These are phyloP conservation scores for Pulicaria dysenterica DNA, from an alignment of 129 eudicot genomes.

Conservation along the genomic window DNA sequence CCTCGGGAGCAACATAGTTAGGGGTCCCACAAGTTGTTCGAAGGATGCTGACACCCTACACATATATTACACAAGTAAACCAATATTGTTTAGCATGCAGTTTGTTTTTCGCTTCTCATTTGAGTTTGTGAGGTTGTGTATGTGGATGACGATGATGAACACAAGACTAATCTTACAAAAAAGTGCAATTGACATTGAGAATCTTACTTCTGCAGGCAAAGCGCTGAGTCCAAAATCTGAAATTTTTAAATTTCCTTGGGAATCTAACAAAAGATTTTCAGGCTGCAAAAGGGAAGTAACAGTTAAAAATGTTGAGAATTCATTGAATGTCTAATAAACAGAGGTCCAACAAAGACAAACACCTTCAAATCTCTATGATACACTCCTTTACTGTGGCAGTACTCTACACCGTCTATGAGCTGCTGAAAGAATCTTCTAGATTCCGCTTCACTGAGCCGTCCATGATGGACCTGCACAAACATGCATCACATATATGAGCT, in stretches of 20 bases:
- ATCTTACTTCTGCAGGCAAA: constrained; percentile 82
- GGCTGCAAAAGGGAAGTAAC: constrained; percentile 61
- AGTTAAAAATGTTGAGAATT: constrained; percentile 24
- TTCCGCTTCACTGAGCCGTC: constrained; percentile 93
- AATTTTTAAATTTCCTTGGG: constrained; percentile 89
- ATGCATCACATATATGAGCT: constrained; percentile 9
- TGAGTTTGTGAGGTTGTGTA: too few relatives aligned
- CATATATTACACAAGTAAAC: constrained; percentile 21
- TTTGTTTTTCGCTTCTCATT: not conserved
- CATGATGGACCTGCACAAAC: constrained; percentile 69
- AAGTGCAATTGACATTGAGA: not conserved
- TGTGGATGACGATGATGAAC: not conserved
- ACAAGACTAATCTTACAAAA: not conserved
- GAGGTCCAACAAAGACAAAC: constrained; percentile 13
- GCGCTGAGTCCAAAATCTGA: constrained; percentile 99
- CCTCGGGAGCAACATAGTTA: constrained; percentile 99
- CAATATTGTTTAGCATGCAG: not conserved
- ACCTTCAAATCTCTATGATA: constrained; percentile 97
- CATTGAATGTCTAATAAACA: constrained; percentile 13
- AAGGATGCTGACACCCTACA: constrained; percentile 86
- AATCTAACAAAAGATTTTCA: constrained; percentile 93
- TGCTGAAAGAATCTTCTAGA: constrained; percentile 90
- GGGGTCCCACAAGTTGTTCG: constrained; percentile 99
- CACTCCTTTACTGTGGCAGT: constrained; percentile 97
- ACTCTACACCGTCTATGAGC: constrained; percentile 93